phyloP scores from a whole-genome alignment of 805 yeast species.

The Yarrowia deformans region DNA sequence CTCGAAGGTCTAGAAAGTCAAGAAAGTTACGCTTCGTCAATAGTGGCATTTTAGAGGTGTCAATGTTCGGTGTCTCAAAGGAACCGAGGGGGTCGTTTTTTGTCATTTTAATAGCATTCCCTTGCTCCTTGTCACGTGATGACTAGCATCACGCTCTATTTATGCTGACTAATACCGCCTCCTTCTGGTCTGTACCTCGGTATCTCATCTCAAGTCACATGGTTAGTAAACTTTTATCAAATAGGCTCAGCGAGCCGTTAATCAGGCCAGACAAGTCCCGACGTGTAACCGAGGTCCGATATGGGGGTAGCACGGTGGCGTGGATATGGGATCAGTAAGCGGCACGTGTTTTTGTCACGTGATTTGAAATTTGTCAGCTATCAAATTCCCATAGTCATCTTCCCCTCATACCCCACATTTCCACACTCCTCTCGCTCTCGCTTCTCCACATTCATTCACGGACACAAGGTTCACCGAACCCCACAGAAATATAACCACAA shows the following conservation, averaged over 20 bases:
- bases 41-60: no score
- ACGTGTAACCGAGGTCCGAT: constrained; percentile 1
- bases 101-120: no score
- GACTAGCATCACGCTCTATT: background rate
- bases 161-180: no score
- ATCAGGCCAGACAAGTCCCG: constrained; percentile 25
- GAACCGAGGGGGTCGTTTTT: no score
- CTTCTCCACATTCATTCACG: constrained; percentile 29
- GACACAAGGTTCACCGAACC: constrained; percentile 34
- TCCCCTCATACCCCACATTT: background rate
- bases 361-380: background rate
- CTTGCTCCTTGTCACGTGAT: background rate
- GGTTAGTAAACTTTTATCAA: constrained; percentile 18
- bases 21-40: no score
- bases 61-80: no score
- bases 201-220: constrained; percentile 16
- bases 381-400: background rate
- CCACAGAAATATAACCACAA: constrained; percentile 30
- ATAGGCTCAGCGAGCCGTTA: constrained; percentile 6
- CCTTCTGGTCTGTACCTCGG: background rate
- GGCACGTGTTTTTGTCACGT: background rate
- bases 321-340: background rate
- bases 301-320: background rate
- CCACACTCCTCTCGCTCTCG: background rate
- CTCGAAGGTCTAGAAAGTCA: no score